Base-by-base conservation (phyloP, 2,329 filamentous ascomycete species). In the Penicillium occitanis region DNA sequence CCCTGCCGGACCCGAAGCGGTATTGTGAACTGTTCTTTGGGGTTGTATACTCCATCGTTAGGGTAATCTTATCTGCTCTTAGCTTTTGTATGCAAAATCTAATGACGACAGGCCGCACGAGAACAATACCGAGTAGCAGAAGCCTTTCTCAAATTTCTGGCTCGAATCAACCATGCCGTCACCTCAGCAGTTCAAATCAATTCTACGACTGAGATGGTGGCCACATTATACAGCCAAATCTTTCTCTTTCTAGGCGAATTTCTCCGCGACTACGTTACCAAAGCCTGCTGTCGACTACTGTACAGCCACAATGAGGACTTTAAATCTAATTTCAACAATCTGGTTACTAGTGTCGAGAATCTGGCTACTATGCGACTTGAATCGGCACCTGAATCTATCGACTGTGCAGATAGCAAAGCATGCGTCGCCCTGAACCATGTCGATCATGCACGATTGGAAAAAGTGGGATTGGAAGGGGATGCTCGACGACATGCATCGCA, bases 201-300 rank as follows among this genome's bases (percentile, higher is more conserved):
- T 22, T 58, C 58, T 5, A 51, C 65, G 33, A 60, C 60, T 6
- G 65, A 66, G 61, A 37, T 66, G 70, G 44, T 55, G 33, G 72
- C 74, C 7, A 72, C 69, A 25, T 71, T 78, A 30, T 79, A 79
- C 67, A 70, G 75, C 5, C 68, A 76, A 48, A 70, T 73, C 3
- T 78, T 78, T 42, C 74, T 79, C 65, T 74, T 77, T 28, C 68
- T 79, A 2, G 73, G 73, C 22, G 76, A 78, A 62, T 72, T 78
- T 53, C 78, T 79, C 71, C 73, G 78, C 65, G 78, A 76, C 73
- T 78, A 78, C 70, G 70, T 75, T 35, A 66, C 75, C 53, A 69
- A 71, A 65, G 73, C 73, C 13, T 76, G 70, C 13, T 78, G 77
- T 58, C 75, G 76, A 33, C 63, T 78, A 7, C 65, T 79, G 53